Percentiles rank a stretch among this genome's conserved stretches.
These are phyloP conservation scores for Diversispora epigaea DNA, from an alignment of 192 early-diverging fungal species.

Conservation along the genomic window DNA sequence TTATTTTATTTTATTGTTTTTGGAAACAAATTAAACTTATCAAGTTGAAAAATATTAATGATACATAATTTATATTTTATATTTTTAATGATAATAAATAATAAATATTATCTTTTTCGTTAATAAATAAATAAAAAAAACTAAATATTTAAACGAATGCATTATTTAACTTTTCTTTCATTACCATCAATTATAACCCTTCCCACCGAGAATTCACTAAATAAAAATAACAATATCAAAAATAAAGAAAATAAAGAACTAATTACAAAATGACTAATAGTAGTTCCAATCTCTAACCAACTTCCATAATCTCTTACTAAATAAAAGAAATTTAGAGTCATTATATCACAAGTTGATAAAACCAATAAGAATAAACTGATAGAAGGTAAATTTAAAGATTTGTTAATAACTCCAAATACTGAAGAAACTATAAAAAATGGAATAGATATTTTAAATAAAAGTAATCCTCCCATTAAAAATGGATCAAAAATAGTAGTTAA, in stretches of 20 bases:
- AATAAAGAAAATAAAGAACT: conserved; percentile 90
- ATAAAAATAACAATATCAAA: conserved; percentile 80
- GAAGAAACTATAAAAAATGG: conserved; percentile 92
- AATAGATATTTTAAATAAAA: conserved; percentile 89
- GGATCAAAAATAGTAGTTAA: conserved; percentile 89
- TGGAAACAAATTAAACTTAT: too few species aligned
- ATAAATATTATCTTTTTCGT: too few species aligned
- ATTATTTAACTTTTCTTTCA: too few species aligned
- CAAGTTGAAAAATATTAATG: too few species aligned
- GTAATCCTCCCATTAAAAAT: conserved; percentile 80
- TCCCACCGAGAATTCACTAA: conserved; percentile 64
- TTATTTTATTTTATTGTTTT: too few species aligned
- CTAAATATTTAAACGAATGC: too few species aligned
- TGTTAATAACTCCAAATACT: conserved; percentile 74
- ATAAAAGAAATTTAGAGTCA: conserved; percentile 97
- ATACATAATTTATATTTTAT: too few species aligned
- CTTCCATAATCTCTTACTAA: conserved; percentile 87
- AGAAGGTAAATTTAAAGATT: conserved; percentile 75
- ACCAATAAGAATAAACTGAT: conserved; percentile 87
- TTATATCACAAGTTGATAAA: conserved; percentile 84
- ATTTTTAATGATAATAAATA: too few species aligned
- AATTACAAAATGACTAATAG: conserved; percentile 95
- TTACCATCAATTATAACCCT: conserved; percentile 32
- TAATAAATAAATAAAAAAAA: too few species aligned
- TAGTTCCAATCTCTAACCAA: conserved; percentile 97